Base-by-base conservation (phyloP, 495 filamentous ascomycete species). In the Penicillium desertorum region DNA sequence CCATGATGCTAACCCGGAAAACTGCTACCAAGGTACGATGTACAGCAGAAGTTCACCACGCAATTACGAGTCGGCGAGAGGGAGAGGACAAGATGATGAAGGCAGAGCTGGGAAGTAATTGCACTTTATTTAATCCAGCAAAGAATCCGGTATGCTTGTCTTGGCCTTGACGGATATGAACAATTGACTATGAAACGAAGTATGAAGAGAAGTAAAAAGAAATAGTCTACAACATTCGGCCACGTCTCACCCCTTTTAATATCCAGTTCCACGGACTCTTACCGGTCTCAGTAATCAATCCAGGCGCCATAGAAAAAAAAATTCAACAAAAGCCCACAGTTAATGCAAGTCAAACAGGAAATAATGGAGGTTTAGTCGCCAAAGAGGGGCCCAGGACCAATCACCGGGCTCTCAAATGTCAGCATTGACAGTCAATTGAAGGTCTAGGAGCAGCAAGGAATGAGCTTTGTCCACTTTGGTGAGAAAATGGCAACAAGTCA, bases 1-100 rank as follows among this genome's bases (percentile, higher is more conserved):
- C 74, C 76, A 79, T 78, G 23, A 20, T 62, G 23, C 29, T 29
- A 37, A 14, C 43, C 16, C 12, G 12, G 4, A 45, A 30, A 29
- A 19, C 20, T 56, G 47, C 27, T 29, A 25, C 25, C 37, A 44
- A 32, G 36, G 12, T 25, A 12, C 42, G 17, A 22, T n/a, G 25
- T 32, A 16, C 8, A 36, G 20, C 11, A 23, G 17, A 37, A n/a
- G 8, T 32, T 7, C 30, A 12, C 34, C 27, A 48, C 27, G 12
- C 29, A 6, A 48, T 48, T 48, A 48, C 27, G 32, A 42, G 32
- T 1, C 20, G 36, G 20, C 10, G 5, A 32, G 32, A 45, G 45
- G 19, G 6, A 41, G 25, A 12, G 16, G 22, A 52, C 16, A 6
- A 46, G 14, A n/a, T 5, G 17, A 32, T 12, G 4, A 4, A 32